Evolutionary conservation across 257 asterid genomes (phyloP).

Genomic region (Forsythia viridissima): DNA sequence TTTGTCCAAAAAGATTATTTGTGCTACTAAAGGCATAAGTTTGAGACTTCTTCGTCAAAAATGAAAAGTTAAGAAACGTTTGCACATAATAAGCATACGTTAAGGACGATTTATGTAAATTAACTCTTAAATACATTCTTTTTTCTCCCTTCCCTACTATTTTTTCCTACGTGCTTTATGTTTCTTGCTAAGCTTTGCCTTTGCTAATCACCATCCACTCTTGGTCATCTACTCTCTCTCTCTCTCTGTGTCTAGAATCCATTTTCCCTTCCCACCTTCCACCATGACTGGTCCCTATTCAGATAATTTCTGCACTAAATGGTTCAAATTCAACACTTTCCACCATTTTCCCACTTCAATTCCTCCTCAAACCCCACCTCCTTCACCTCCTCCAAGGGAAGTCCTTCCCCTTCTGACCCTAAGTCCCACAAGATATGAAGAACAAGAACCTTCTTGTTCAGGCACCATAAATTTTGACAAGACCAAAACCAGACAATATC

Average conservation of each 20-base stretch:
- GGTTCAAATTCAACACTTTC: constrained; percentile 48
- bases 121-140: neutral
- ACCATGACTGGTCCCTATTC: constrained; percentile 68
- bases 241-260: constrained; percentile 30
- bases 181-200: neutral
- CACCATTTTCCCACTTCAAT: constrained; percentile 35
- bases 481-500: neutral
- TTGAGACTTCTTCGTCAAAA: too few relatives aligned
- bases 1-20: too few relatives aligned
- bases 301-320: constrained; percentile 36
- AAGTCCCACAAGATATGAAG: constrained; percentile 35
- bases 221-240: neutral
- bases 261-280: constrained; percentile 33
- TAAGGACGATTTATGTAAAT: too few relatives aligned
- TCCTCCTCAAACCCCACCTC: constrained; percentile 35
- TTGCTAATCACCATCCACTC: neutral
- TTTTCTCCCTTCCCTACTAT: neutral
- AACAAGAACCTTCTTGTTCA: constrained; percentile 30
- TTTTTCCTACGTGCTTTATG: neutral
- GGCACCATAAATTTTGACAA: constrained; percentile 25
- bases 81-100: too few relatives aligned
- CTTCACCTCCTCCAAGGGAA: constrained; percentile 62
- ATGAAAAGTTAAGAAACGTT: too few relatives aligned
- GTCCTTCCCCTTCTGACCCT: constrained; percentile 63
- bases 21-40: too few relatives aligned